Evolutionary conservation across 768 basidiomycete genomes (phyloP).

Genomic region (Austroboletus festivus): DNA sequence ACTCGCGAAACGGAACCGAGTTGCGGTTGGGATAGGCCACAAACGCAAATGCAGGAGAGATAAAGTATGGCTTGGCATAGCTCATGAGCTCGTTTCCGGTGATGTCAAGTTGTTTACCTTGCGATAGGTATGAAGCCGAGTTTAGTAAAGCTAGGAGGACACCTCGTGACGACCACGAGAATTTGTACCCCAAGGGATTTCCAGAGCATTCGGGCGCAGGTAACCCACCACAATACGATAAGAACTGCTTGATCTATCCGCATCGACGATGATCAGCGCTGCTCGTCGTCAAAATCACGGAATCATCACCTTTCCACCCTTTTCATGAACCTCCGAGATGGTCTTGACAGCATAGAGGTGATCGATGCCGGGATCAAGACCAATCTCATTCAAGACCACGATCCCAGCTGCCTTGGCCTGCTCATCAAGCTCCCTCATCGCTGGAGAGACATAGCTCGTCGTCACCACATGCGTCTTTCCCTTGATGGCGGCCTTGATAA

Average conservation of each 20-base stretch:
- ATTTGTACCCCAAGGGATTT: slow-evolving; percentile 98
- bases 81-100: slow-evolving; percentile 84
- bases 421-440: slow-evolving; percentile 82
- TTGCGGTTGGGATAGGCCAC: slow-evolving; percentile 97
- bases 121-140: slow-evolving; percentile 74
- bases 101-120: slow-evolving; percentile 62
- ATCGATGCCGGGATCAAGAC: slow-evolving; percentile 93
- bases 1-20: slow-evolving; percentile 86
- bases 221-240: slow-evolving; percentile 94
- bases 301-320: slow-evolving; percentile 82
- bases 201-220: slow-evolving; percentile 87
- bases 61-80: slow-evolving; percentile 89
- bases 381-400: slow-evolving; percentile 95
- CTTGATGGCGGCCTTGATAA: slow-evolving; percentile 84
- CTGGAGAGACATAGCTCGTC: slow-evolving; percentile 90
- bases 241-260: slow-evolving; percentile 78
- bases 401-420: slow-evolving; percentile 85
- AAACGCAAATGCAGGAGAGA: slow-evolving; percentile 93
- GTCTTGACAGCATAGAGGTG: slow-evolving; percentile 93
- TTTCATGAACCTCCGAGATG: slow-evolving; percentile 88
- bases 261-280: slow-evolving; percentile 1
- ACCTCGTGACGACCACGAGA: slow-evolving; percentile 97
- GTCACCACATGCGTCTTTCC: slow-evolving; percentile 92
- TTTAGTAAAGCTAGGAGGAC: slow-evolving; percentile 94
- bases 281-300: not conserved